Base-by-base conservation (phyloP, 768 basidiomycete species). In the Boletus insuetus region DNA sequence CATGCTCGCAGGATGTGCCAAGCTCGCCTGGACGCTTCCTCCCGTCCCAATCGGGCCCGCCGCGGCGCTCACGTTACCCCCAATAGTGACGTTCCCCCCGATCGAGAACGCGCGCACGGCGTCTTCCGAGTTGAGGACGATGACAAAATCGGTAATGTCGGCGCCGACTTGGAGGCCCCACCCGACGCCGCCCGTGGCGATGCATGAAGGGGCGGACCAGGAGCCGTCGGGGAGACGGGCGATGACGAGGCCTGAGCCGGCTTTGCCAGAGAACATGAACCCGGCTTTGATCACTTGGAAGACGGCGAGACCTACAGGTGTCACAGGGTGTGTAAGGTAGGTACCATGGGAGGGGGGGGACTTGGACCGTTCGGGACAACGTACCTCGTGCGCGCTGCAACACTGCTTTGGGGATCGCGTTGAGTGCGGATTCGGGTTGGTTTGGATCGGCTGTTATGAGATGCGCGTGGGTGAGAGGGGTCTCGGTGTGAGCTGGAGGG, bases 161-260 rank as follows among this genome's bases (percentile, higher is more conserved):
- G 95, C 95, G 46, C 95, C 95, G 53, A 96, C 92, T 73, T 98
- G 96, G 41, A 95, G 84, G 32, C 93, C 93, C 89, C 93, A 93
- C 16, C 94, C 93, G 12, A 95, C 81, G 35, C 96, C 96, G 17
- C 91, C 95, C 0, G 94, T 98, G 31, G 91, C 95, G 67, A 98
- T 96, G 75, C 95, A 98, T 22, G 91, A 94, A 4, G 96, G 96
- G 1, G 96, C 96, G 46, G 90, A 93, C 94, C 94, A 97, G 11
- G 92, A 94, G 62, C 96, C 96, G 65, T 98, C 94, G 10, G 91
- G 89, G 42, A 95, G 81, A 13, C 94, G 87, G 19, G 94, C 89
- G 67, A 97, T 89, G 73, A 98, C 91, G 59, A 96, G 72, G 14
- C 95, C 95, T 1, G 91, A 94, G 44, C 95, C 95, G 1, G 91